Evolutionary conservation across 176 grass and related monocot species (phyloP).

Genomic region (Oryza coarctata): DNA sequence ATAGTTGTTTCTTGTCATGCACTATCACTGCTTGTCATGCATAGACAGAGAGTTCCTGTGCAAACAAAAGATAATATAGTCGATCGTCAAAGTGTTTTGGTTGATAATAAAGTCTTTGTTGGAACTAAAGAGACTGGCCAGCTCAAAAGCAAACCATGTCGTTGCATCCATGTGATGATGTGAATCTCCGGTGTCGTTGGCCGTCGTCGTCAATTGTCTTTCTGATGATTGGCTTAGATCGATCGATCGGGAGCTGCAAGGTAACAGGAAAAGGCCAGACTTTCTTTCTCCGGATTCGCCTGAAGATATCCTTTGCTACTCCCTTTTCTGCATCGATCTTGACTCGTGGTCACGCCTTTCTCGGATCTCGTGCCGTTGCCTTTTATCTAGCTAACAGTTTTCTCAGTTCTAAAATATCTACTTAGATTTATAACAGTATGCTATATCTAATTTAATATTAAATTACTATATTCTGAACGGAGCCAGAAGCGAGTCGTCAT

Average conservation of each 20-base stretch:
- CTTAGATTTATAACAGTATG: no score
- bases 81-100: no score
- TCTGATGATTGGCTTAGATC: neutral
- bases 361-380: neutral
- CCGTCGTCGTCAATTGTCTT: neutral
- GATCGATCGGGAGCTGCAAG: neutral
- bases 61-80: no score
- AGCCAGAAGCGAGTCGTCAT: no score
- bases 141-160: neutral
- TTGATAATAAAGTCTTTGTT: no score
- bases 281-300: neutral
- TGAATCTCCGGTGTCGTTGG: neutral
- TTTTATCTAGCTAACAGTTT: no score
- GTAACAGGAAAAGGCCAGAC: neutral
- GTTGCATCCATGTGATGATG: neutral
- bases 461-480: no score
- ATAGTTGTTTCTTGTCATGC: no score
- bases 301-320: neutral
- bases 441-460: no score
- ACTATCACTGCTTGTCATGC: no score
- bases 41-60: no score
- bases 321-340: neutral
- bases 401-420: no score
- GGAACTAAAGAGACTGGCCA: neutral
- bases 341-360: neutral